These are phyloP conservation scores for Trametes pubescens DNA, from an alignment of 1,284 basidiomycete species.

Conservation along the genomic window DNA sequence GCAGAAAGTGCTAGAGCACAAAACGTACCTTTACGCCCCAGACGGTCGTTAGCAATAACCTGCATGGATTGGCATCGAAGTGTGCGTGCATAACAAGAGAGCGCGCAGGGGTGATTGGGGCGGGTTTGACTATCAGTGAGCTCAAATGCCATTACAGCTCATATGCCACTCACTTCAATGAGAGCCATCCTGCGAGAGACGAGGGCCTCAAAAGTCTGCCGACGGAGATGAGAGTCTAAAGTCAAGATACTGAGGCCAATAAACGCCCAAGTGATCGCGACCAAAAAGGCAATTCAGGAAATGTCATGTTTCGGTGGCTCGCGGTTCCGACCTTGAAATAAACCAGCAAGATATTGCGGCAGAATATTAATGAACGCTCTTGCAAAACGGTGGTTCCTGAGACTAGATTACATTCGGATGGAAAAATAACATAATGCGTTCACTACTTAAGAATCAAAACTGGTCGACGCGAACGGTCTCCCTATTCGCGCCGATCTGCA, in stretches of 20 bases:
- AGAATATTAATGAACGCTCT: no score
- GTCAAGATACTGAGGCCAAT: background rate
- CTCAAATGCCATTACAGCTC: background rate
- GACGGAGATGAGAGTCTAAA: constrained; percentile 9
- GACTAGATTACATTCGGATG: no score
- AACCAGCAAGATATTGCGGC: no score
- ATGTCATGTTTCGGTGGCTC: background rate
- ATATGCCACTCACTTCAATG: constrained; percentile 31
- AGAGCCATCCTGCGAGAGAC: constrained; percentile 23
- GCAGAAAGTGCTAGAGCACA: background rate
- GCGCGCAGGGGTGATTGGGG: background rate
- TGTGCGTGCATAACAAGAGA: background rate
- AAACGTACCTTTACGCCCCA: constrained; percentile 89
- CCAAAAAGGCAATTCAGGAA: background rate
- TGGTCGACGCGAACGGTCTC: constrained; percentile 32
- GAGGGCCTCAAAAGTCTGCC: background rate
- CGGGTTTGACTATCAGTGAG: background rate
- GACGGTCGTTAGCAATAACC: constrained; percentile 96
- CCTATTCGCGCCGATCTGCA: constrained; percentile 40
- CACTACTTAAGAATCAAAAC: constrained; percentile 26
- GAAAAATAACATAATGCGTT: no score
- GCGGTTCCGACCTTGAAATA: no score
- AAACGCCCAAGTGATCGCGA: background rate
- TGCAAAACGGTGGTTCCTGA: no score
- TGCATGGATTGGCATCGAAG: constrained; percentile 42